Evolutionary conservation across 2,329 filamentous ascomycete species (phyloP).

Genomic region (Bipolaris cookei): DNA sequence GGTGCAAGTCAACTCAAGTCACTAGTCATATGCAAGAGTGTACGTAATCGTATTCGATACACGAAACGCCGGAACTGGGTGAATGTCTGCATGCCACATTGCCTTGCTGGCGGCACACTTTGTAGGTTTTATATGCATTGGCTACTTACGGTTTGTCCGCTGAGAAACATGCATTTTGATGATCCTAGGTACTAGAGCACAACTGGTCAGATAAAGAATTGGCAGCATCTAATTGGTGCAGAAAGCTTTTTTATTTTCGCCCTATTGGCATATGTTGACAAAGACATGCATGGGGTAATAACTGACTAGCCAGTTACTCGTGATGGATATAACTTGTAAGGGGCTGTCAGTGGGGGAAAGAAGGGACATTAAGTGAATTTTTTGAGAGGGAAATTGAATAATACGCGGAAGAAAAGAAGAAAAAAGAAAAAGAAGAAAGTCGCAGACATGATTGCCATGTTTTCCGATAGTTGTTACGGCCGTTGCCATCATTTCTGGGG

Average conservation of each 20-base stretch:
- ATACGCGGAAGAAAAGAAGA: slow-evolving; percentile 3
- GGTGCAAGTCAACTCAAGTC: not conserved
- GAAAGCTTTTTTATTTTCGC: slow-evolving; percentile 24
- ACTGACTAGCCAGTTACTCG: not conserved
- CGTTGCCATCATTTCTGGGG: slow-evolving; percentile 2
- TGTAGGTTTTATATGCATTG: not conserved
- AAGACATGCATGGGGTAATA: slow-evolving; percentile 14
- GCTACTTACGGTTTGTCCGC: not conserved
- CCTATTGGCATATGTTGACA: slow-evolving; percentile 13
- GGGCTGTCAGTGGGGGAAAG: not conserved
- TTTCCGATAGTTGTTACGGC: not conserved
- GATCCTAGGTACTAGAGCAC: not conserved
- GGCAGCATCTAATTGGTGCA: slow-evolving; percentile 9
- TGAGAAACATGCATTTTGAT: not conserved
- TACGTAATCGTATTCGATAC: not conserved
- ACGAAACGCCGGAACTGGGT: too few relatives aligned
- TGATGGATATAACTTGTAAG: slow-evolving; percentile 9
- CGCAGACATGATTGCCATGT: not conserved
- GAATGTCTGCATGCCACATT: too few relatives aligned
- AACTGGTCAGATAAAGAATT: not conserved
- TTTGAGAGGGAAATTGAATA: slow-evolving; percentile 4
- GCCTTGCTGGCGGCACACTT: too few relatives aligned
- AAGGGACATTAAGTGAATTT: slow-evolving; percentile 5
- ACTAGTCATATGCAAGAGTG: not conserved
- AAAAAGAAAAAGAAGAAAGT: slow-evolving; percentile 1